A percentile compares a stretch with the other conserved stretches of the same genome.
Conservation (phyloP, 2,329 filamentous ascomycete genomes). For the Pseudogymnoascus sp. region DNA sequence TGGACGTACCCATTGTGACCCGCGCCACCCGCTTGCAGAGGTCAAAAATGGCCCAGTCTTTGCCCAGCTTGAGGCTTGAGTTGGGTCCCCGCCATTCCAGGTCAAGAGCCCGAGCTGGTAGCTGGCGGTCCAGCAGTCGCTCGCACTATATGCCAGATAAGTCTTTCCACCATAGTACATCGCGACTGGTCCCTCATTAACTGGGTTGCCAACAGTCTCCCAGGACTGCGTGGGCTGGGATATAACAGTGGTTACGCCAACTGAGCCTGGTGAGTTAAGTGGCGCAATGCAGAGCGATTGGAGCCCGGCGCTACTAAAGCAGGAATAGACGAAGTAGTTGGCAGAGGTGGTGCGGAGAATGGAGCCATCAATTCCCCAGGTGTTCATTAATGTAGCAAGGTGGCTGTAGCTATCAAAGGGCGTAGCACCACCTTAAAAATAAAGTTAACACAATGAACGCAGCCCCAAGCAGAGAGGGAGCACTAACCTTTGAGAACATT, state of each 20-base stretch:
- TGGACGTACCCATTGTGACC: slow-evolving; percentile 30
- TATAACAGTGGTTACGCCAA: slow-evolving; percentile 39
- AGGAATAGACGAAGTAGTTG: slow-evolving; percentile 48
- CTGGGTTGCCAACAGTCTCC: slow-evolving; percentile 40
- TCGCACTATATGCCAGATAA: slow-evolving; percentile 45
- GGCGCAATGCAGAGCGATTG: slow-evolving; percentile 35
- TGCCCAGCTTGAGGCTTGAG: slow-evolving; percentile 36
- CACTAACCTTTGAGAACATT: slow-evolving; percentile 42
- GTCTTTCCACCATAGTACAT: slow-evolving; percentile 45
- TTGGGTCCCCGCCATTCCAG: slow-evolving; percentile 43
- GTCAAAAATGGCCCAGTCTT: slow-evolving; percentile 45
- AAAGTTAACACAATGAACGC: background rate
- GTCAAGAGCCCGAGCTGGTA: slow-evolving; percentile 46
- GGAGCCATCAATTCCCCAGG: slow-evolving; percentile 39
- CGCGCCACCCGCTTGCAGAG: slow-evolving; percentile 45
- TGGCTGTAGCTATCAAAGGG: slow-evolving; percentile 45
- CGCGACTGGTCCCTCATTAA: slow-evolving; percentile 47
- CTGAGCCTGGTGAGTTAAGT: slow-evolving; percentile 32
- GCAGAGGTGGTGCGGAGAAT: slow-evolving; percentile 39
- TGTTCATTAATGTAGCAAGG: slow-evolving; percentile 34
- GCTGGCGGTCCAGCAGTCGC: slow-evolving; percentile 46
- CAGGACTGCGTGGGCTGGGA: slow-evolving; percentile 42
- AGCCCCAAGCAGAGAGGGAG: too few species aligned
- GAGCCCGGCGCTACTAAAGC: slow-evolving; percentile 35
- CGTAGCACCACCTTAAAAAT: slow-evolving; percentile 35